Evolutionary conservation across 2,329 filamentous ascomycete genomes (phyloP).

Genomic region (Xylariaceae sp.): DNA sequence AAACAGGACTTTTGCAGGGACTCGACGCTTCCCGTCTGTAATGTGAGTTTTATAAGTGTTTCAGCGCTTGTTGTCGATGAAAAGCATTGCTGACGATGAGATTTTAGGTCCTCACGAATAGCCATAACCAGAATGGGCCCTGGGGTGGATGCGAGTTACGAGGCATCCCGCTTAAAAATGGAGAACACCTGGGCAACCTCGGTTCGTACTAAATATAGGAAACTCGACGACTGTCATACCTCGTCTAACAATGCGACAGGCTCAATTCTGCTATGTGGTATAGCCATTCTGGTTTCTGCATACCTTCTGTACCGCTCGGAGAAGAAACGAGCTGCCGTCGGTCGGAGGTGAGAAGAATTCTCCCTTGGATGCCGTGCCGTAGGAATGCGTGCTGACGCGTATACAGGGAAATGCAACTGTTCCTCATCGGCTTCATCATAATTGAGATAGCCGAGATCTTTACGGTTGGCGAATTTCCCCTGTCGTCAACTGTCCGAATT

Average conservation of each 20-base stretch:
- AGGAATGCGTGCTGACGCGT: constrained; percentile 24
- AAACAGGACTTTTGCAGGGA: constrained; percentile 74
- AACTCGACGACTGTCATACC: neutral
- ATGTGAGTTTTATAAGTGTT: constrained; percentile 47
- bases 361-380: neutral
- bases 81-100: constrained; percentile 15
- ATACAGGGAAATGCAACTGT: constrained; percentile 88
- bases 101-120: constrained; percentile 57
- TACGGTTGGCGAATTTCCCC: constrained; percentile 82
- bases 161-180: constrained; percentile 67
- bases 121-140: constrained; percentile 53
- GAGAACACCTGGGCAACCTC: constrained; percentile 70
- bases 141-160: constrained; percentile 68
- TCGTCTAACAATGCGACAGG: constrained; percentile 45
- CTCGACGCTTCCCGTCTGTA: constrained; percentile 77
- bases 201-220: constrained; percentile 47
- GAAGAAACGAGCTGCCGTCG: constrained; percentile 87
- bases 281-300: constrained; percentile 64
- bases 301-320: constrained; percentile 77
- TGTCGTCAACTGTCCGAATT: constrained; percentile 63
- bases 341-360: constrained; percentile 62
- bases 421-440: constrained; percentile 78
- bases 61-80: neutral
- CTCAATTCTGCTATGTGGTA: constrained; percentile 76
- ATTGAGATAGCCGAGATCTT: constrained; percentile 96